Evolutionary conservation across 345 rosid genomes (phyloP).

Genomic region (Syzygium aromaticum): DNA sequence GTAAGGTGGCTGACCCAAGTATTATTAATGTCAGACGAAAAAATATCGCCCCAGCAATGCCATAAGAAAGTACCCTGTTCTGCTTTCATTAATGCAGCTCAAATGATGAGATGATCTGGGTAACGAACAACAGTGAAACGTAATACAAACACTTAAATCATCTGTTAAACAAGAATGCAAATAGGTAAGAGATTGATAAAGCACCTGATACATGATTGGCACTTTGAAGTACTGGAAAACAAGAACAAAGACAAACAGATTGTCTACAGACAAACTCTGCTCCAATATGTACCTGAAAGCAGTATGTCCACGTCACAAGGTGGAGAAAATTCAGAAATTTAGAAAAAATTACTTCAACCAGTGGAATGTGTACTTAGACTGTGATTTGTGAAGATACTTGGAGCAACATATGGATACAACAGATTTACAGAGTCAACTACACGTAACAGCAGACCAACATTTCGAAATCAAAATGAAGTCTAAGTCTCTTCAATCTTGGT

Average conservation of each 20-base stretch:
- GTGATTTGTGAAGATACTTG: background rate
- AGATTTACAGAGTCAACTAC: background rate
- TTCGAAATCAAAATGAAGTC: background rate
- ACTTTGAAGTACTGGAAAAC: constrained; percentile 94
- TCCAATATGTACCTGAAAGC: constrained; percentile 81
- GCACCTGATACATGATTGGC: constrained; percentile 80
- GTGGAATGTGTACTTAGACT: background rate
- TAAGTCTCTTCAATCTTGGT: background rate
- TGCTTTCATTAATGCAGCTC: constrained; percentile 8
- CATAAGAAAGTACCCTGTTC: constrained; percentile 85
- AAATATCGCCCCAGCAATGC: constrained; percentile 83
- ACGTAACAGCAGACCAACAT: background rate
- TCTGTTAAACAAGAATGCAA: background rate
- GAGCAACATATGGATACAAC: background rate
- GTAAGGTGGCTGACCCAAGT: constrained; percentile 88
- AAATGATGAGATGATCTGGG: background rate
- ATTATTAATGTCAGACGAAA: constrained; percentile 69
- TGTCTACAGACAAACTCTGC: constrained; percentile 97
- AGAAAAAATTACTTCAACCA: background rate
- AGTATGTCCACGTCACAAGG: constrained; percentile 2
- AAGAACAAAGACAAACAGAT: constrained; percentile 88
- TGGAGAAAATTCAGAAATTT: background rate
- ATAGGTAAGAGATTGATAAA: background rate
- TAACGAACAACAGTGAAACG: background rate
- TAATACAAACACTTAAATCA: background rate